Conservation (phyloP, 2,329 filamentous ascomycete genomes). For the Cladobotryum protrusum region DNA sequence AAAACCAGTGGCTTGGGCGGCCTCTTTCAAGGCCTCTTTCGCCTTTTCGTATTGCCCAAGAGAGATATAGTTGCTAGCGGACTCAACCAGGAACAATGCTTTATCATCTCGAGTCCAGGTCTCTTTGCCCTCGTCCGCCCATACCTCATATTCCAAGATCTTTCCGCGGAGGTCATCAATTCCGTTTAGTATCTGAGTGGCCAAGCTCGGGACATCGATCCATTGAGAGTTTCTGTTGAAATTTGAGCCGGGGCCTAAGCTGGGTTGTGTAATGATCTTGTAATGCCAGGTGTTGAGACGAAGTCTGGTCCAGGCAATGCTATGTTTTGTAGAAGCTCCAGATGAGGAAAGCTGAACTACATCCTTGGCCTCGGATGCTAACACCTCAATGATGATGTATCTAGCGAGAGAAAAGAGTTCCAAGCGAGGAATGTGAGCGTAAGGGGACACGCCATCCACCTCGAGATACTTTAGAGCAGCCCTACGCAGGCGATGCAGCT, state of each 20-base stretch:
- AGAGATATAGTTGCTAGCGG: conserved; percentile 75
- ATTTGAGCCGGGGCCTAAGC: conserved; percentile 45
- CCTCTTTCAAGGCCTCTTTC: conserved; percentile 61
- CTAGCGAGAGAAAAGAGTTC: conserved; percentile 75
- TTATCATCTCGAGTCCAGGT: conserved; percentile 44
- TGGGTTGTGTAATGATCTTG: conserved; percentile 53
- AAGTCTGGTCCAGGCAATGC: conserved; percentile 57
- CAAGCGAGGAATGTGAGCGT: conserved; percentile 74
- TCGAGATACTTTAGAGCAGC: conserved; percentile 62
- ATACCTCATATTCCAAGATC: conserved; percentile 32
- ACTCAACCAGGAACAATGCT: conserved; percentile 71
- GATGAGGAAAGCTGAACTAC: conserved; percentile 21
- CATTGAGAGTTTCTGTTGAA: conserved; percentile 52
- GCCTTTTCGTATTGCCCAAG: conserved; percentile 77
- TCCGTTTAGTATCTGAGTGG: conserved; percentile 40
- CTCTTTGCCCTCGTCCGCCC: conserved; percentile 25
- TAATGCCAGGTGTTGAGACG: conserved; percentile 67
- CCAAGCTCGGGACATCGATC: conserved; percentile 53
- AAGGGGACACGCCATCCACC: conserved; percentile 80
- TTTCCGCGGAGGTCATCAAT: conserved; percentile 36
- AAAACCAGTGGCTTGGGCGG: conserved; percentile 62
- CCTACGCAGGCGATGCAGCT: conserved; percentile 40
- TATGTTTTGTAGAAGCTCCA: conserved; percentile 39
- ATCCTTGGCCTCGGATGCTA: conserved; percentile 18
- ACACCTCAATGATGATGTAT: conserved; percentile 35